These are phyloP conservation scores for Vanderwaltozyma yarrowii DNA, from an alignment of 805 yeast genomes.

Conservation along the genomic window DNA sequence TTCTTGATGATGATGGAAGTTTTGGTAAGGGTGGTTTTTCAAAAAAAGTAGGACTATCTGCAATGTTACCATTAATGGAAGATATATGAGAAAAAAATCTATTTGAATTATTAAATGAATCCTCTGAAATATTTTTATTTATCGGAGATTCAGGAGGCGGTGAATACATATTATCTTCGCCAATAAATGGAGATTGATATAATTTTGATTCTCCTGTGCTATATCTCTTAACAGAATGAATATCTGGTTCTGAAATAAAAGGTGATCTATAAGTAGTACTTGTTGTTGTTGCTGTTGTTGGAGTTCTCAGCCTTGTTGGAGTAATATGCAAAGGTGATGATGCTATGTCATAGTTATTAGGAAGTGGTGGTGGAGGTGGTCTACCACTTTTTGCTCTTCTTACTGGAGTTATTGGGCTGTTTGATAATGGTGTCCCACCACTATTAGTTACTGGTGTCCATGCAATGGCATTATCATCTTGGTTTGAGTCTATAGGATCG, in stretches of 20 bases:
- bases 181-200: conserved; percentile 8
- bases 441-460: conserved; percentile 15
- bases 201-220: background rate
- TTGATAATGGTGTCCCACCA: background rate
- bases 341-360: conserved; percentile 3
- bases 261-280: conserved; percentile 12
- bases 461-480: conserved; percentile 13
- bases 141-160: background rate
- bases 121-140: background rate
- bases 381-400: conserved; percentile 7
- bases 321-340: conserved; percentile 3
- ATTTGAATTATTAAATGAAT: background rate
- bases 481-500: conserved; percentile 3
- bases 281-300: background rate
- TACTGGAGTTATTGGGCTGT: background rate
- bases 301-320: background rate
- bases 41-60: conserved; percentile 5
- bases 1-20: conserved; percentile 8
- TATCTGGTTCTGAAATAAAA: conserved; percentile 9
- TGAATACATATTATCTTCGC: conserved; percentile 1
- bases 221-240: background rate
- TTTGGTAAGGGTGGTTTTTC: conserved; percentile 15
- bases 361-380: conserved; percentile 20
- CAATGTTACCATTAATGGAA: background rate
- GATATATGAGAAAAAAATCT: background rate